Evolutionary conservation across 129 eudicot species (phyloP).

Genomic region (Pulicaria dysenterica): DNA sequence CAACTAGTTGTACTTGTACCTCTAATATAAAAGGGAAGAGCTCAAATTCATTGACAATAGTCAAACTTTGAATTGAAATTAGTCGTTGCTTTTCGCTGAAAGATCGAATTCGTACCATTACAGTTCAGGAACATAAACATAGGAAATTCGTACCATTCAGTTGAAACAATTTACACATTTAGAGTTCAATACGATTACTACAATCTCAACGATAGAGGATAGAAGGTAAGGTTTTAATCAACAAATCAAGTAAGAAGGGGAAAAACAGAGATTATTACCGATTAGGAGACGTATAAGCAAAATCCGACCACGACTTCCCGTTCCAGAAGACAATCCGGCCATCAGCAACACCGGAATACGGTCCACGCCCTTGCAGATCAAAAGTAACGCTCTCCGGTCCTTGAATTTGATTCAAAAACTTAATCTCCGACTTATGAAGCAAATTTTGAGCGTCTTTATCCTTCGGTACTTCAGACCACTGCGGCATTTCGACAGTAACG

Average conservation of each 20-base stretch:
- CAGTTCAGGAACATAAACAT: background rate
- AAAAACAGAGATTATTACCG: constrained; percentile 44
- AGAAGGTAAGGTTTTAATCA: background rate
- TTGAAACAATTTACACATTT: background rate
- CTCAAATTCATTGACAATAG: background rate
- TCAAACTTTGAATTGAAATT: background rate
- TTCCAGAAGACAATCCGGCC: constrained; percentile 86
- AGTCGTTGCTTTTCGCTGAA: background rate
- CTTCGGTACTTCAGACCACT: constrained; percentile 56
- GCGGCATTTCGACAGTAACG: constrained; percentile 56
- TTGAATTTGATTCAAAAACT: constrained; percentile 66
- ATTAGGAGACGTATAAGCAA: constrained; percentile 85
- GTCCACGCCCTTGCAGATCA: constrained; percentile 81
- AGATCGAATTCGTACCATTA: background rate
- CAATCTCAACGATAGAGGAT: background rate
- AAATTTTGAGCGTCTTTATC: constrained; percentile 52
- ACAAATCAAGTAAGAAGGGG: background rate
- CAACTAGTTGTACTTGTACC: background rate
- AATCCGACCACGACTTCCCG: constrained; percentile 63
- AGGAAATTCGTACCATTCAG: background rate
- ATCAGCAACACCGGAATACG: constrained; percentile 83
- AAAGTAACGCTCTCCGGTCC: constrained; percentile 92
- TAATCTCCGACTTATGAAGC: constrained; percentile 71
- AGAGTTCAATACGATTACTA: background rate
- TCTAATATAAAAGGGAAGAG: constrained; percentile 1